Evolutionary conservation across 1,284 basidiomycete species (phyloP).

Genomic region (Phlebopus sp.): DNA sequence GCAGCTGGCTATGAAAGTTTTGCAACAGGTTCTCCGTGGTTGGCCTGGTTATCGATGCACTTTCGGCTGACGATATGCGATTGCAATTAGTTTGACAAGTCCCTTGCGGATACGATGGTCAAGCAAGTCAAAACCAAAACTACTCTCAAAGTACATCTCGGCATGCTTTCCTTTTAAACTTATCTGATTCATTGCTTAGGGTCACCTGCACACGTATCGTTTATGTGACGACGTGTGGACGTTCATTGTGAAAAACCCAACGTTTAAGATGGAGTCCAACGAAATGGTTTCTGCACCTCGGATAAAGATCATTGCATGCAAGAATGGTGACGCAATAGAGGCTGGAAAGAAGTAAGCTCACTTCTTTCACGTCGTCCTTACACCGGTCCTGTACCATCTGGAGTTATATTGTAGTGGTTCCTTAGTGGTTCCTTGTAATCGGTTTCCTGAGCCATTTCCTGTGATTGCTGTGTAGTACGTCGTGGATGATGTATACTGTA

Average conservation of each 20-base stretch:
- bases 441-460: background rate
- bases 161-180: background rate
- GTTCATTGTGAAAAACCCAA: slow-evolving; percentile 88
- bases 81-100: slow-evolving; percentile 83
- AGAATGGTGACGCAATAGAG: slow-evolving; percentile 84
- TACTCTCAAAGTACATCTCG: slow-evolving; percentile 72
- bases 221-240: slow-evolving; percentile 97
- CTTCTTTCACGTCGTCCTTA: slow-evolving; percentile 2
- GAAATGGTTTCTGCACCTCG: slow-evolving; percentile 73
- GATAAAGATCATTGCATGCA: slow-evolving; percentile 96
- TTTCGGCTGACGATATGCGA: slow-evolving; percentile 6
- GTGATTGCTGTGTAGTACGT: no score
- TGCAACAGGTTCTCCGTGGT: slow-evolving; percentile 76
- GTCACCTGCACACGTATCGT: slow-evolving; percentile 89
- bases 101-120: slow-evolving; percentile 84
- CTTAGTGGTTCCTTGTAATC: slow-evolving; percentile 25
- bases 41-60: background rate
- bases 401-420: slow-evolving; percentile 25
- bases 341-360: slow-evolving; percentile 49
- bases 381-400: background rate
- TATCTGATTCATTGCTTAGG: slow-evolving; percentile 44
- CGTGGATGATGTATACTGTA: no score
- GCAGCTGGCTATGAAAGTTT: slow-evolving; percentile 94
- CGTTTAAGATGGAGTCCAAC: slow-evolving; percentile 93
- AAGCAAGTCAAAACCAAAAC: slow-evolving; percentile 93